Conservation (phyloP, 768 basidiomycete species). For the Clathrus columnatus region DNA sequence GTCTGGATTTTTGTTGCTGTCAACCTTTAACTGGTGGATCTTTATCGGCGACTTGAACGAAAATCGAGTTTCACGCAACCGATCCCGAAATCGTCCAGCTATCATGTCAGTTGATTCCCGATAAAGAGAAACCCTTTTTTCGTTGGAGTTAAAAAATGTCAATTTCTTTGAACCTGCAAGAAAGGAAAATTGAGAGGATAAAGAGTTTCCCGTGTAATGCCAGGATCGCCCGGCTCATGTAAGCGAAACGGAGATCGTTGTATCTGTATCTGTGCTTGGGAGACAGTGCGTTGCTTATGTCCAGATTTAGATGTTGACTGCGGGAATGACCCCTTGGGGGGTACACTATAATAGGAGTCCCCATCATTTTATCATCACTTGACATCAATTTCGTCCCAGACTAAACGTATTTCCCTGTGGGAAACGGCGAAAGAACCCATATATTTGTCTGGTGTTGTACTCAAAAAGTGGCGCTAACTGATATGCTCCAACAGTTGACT, state of each 20-base stretch:
- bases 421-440: too few species aligned
- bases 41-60: neutral
- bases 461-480: too few species aligned
- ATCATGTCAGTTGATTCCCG: neutral
- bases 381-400: too few species aligned
- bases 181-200: neutral
- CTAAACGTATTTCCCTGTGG: too few species aligned
- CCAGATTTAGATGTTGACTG: too few species aligned
- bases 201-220: neutral
- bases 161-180: neutral
- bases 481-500: too few species aligned
- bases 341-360: too few species aligned
- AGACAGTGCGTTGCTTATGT: too few species aligned
- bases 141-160: neutral
- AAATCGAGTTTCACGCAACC: neutral
- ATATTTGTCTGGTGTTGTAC: too few species aligned
- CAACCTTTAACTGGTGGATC: neutral
- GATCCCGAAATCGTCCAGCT: neutral
- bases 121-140: neutral
- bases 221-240: neutral
- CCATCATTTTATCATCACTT: too few species aligned
- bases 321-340: too few species aligned
- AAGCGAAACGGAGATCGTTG: neutral
- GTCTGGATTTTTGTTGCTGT: neutral
- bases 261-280: neutral